Base-by-base conservation (phyloP, 2,329 filamentous ascomycete genomes). In the Exutisphaerella laricina region DNA sequence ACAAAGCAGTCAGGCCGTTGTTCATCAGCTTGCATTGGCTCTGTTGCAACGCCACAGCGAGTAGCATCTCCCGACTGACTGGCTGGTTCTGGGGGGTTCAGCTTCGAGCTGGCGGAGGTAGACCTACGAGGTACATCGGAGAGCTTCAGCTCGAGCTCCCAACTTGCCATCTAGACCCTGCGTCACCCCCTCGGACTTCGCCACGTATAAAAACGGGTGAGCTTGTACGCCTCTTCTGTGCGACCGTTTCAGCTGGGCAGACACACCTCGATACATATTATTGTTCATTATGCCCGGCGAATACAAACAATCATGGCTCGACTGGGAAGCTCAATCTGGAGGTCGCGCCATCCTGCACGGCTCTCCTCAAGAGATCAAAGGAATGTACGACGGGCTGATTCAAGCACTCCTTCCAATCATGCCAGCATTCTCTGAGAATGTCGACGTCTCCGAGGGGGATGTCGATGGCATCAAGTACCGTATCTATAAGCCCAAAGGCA, bases 401-500 rank as follows among this genome's bases (percentile, higher is more conserved):
- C 30, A 42, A 29, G 53, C 51, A 13, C 38, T 55, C 17, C 13
- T 46, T 12, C 47, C 50, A 1, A 34, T 52, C 40, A 23, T 51
- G 20, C 53, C 54, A 5, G 21, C 41, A 5, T 48, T 48, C 16
- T 43, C 48, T 8, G 53, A 55, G 23, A 48, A 51, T 23, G 52
- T 55, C 13, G 49, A 52, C 22, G 42, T 49, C 5, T 36, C 45
- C 21, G 53, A 57, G 23, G 48, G 47, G 17, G 49, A 54, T n/a
- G 49, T 54, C 14, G 51, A 57, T 21, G 51, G 51, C 8, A 44
- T 53, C 23, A 50, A 49, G 29, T 51, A 52, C 23, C 39, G 54
- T 14, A 45, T 46, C 20, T 57, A 57, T 44, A 51, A 43, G 9
- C 54, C 53, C 13, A 55, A 55, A 32, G 46, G 37, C 31, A 31